Conservation (phyloP, 345 rosid species). For the Gossypium mustelinum region DNA sequence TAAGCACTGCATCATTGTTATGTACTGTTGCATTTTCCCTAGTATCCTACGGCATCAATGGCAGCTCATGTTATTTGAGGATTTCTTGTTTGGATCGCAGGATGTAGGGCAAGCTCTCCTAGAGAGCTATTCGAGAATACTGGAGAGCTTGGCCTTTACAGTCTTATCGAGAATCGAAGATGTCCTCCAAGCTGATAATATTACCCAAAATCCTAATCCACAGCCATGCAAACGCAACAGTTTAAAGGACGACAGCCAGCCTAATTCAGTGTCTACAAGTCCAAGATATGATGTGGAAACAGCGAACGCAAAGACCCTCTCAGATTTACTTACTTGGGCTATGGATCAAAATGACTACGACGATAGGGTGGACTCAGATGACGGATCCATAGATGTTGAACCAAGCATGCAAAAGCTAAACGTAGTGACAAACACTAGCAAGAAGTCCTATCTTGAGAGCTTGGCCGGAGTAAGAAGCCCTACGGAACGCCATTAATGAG, state of each 20-base stretch:
- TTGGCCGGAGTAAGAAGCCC: slow-evolving; percentile 60
- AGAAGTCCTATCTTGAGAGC: slow-evolving; percentile 48
- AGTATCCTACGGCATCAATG: neutral
- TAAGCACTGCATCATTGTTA: neutral
- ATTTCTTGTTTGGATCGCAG: slow-evolving; percentile 26
- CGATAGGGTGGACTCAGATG: slow-evolving; percentile 34
- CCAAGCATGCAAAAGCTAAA: slow-evolving; percentile 27
- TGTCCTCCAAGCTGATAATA: slow-evolving; percentile 61
- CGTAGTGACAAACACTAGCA: slow-evolving; percentile 29
- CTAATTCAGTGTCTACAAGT: neutral
- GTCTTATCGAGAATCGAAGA: slow-evolving; percentile 83
- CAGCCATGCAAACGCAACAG: slow-evolving; percentile 26
- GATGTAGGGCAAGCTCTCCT: slow-evolving; percentile 88
- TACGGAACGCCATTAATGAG: slow-evolving; percentile 41
- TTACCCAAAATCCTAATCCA: slow-evolving; percentile 42
- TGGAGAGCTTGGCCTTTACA: slow-evolving; percentile 89
- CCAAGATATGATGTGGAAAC: slow-evolving; percentile 13
- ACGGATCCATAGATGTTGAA: slow-evolving; percentile 26
- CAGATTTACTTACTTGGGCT: slow-evolving; percentile 69
- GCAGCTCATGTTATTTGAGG: neutral
- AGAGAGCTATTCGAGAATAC: slow-evolving; percentile 89
- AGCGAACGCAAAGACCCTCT: slow-evolving; percentile 39
- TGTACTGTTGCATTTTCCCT: neutral
- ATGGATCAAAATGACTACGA: slow-evolving; percentile 31
- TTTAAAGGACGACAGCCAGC: slow-evolving; percentile 8